Base-by-base conservation (phyloP, 352 stramenopile genomes). In the Phytophthora citricola region DNA sequence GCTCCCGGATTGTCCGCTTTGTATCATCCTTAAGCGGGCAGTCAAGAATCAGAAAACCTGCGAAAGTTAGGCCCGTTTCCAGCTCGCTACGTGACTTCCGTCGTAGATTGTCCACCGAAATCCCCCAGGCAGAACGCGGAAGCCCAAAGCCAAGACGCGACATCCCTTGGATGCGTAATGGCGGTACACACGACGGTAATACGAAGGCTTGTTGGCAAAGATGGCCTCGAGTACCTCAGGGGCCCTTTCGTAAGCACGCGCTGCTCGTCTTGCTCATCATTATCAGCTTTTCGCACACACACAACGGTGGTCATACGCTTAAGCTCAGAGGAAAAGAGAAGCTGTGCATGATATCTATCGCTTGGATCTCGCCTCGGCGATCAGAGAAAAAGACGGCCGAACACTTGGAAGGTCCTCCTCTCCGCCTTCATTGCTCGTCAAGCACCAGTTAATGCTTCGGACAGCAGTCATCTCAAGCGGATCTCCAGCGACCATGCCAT, bases 261-360 rank as follows among this genome's bases (percentile, higher is more conserved):
- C 24, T 72, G 67, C 48, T 99, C n/a, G 58, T 85, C 83, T 49
- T 83, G 78, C 46, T 90, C 65, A 22, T 86, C 82, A 59, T 84
- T 84, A 45, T 90, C 78, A 64, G 83, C 73, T 57, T 93, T 67
- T 46, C 92, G 83, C 31, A 95, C 85, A 58, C 81, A 85, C 4
- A 97, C 85, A 56, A 99, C 89, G 29, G 97, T 97, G 61, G 92
- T 99, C 97, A 99, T 99, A 39, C 97, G 90, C 72, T 98, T 96
- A 4, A 99, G 79, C 69, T 97, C 97, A 0, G 94, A 99, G 1
- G 89, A 95, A 77, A 99, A n/a, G 93, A 82, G 72, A 98, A 98
- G 53, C 94, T 88, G 66, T 98, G 92, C 11, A 98, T 48, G 57
- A 99, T 96, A 99, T 95, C 38, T 98, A 84, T 27, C 92, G 95